These are phyloP conservation scores for Cercospora zeae-maydis DNA, from an alignment of 2,329 filamentous ascomycete species.

Conservation along the genomic window DNA sequence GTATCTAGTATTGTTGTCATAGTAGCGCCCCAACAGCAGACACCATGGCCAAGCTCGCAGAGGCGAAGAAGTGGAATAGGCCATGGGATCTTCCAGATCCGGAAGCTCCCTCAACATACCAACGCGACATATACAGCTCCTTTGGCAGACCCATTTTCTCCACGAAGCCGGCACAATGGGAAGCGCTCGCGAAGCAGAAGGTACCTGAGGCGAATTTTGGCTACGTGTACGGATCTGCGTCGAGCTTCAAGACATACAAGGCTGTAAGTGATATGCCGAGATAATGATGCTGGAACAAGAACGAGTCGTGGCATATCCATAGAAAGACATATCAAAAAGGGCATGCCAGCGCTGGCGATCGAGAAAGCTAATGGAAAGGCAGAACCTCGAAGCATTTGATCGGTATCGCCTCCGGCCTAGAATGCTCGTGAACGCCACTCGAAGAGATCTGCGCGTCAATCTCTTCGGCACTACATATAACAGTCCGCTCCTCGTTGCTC, in stretches of 20 bases:
- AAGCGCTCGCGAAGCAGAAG: conserved; percentile 35
- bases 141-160: conserved; percentile 40
- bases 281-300: no score
- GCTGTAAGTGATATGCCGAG: conserved; percentile 16
- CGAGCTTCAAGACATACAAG: conserved; percentile 37
- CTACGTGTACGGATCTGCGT: conserved; percentile 41
- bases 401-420: conserved; percentile 40
- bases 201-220: conserved; percentile 40
- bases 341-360: not conserved
- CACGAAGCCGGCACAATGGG: conserved; percentile 42
- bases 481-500: conserved; percentile 60
- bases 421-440: conserved; percentile 42
- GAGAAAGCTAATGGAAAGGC: not conserved
- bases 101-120: conserved; percentile 31
- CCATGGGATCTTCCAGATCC: conserved; percentile 38
- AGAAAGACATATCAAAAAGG: not conserved
- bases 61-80: conserved; percentile 21
- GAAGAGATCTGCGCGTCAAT: conserved; percentile 27
- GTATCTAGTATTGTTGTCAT: no score
- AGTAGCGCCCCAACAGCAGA: not conserved
- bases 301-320: not conserved
- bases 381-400: conserved; percentile 40
- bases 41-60: conserved; percentile 20
- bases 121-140: conserved; percentile 38
- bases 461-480: conserved; percentile 44